Base-by-base conservation (phyloP, 352 stramenopile species). In the Pythium oligandrum region DNA sequence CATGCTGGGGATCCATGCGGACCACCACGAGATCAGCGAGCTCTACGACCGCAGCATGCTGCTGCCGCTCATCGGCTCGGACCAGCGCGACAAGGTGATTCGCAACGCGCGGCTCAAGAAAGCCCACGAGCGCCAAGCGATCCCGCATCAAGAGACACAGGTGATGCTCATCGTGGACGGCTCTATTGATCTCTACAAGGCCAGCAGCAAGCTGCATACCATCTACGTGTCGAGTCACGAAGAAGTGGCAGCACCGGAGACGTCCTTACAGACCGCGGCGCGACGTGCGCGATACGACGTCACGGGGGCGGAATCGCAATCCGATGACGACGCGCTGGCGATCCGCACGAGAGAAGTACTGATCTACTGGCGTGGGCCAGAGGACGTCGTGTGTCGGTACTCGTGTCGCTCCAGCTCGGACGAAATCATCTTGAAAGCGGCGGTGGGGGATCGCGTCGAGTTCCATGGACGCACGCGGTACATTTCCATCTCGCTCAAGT, bases 311-410 rank as follows among this genome's bases (percentile, higher is more conserved):
- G 59, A 67, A 26, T 67, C 59, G 1, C 35, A 53, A 7, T 55
- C 45, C 51, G 59, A 67, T 33, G 59, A 67, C 44, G 54, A 59
- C 32, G 37, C 42, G 0, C 33, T 40, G 2, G 48, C 40, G 1
- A 35, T 67, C 11, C 45, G 43, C 36, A 59, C 51, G 7, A 52
- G 3, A 10, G 69, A 82, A 59, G 40, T 62, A n/a, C 40, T 89
- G 9, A 56, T 89, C 12, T 89, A 86, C 44, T 87, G 75, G 75
- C 43, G 59, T 36, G 74, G 81, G 58, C 70, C 78, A 1, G 55
- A 77, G 4, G 78, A 89, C 55, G 35, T 89, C 4, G 72, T 89
- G 3, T 89, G 78, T 48, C 72, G 78, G 34, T 89, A 83, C 54
- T 76, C 80, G 42, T 71, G 65, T 30, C 74, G 83, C 32, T 81